phyloP scores from a whole-genome alignment of 139 green algal genomes.

The Edaphochlamys debaryana region DNA sequence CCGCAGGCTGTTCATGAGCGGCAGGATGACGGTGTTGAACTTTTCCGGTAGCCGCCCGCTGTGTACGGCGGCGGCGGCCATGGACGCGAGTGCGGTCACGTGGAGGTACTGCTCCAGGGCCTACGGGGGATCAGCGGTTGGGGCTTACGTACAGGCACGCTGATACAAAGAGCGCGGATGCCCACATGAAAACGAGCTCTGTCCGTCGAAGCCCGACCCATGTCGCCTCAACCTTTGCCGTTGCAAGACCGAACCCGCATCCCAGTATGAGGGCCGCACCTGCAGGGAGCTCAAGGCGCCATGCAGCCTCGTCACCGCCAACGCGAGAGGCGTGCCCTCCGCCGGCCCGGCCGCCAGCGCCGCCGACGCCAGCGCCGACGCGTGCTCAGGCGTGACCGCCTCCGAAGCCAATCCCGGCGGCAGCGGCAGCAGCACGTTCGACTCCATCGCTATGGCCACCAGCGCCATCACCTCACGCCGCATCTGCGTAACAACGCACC shows the following conservation, averaged over 20 bases:
- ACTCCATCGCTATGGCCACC: slow-evolving; percentile 50
- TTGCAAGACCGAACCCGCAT: no score
- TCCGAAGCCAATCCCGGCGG: slow-evolving; percentile 49
- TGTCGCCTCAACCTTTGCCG: no score
- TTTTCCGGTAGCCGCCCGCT: slow-evolving; percentile 79
- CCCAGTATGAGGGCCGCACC: no score
- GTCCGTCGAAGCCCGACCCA: no score
- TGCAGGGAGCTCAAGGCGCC: slow-evolving; percentile 30
- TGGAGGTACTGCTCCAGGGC: slow-evolving; percentile 68
- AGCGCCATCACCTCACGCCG: slow-evolving; percentile 68
- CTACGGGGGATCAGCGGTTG: background rate
- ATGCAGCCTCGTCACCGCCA: slow-evolving; percentile 6
- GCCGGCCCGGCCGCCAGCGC: slow-evolving; percentile 41
- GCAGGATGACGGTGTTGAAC: slow-evolving; percentile 94
- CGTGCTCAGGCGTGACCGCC: slow-evolving; percentile 37
- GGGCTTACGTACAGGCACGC: background rate
- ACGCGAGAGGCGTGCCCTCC: slow-evolving; percentile 6
- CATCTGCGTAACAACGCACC: slow-evolving; percentile 53
- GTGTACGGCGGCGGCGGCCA: slow-evolving; percentile 74
- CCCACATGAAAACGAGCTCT: no score
- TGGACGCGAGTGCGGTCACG: slow-evolving; percentile 48
- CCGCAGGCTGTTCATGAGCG: slow-evolving; percentile 87
- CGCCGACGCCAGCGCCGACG: slow-evolving; percentile 44
- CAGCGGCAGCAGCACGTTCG: slow-evolving; percentile 45
- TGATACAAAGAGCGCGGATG: background rate